phyloP scores from a whole-genome alignment of 2,329 filamentous ascomycete genomes.

The Cladosporium austrohemisphaericum region DNA sequence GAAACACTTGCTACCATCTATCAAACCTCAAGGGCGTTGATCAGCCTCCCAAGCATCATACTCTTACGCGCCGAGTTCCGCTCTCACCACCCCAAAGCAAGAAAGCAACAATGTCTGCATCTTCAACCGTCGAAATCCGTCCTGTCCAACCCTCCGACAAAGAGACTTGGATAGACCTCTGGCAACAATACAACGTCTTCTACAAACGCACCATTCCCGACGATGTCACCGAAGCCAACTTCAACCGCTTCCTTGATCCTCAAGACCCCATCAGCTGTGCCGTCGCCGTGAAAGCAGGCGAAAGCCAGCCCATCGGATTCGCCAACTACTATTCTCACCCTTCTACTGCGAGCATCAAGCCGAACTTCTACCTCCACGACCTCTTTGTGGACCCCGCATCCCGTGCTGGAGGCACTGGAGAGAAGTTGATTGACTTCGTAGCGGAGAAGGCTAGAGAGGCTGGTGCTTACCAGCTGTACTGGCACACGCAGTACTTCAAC shows the following conservation, averaged over 20 bases:
- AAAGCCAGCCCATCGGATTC: constrained; percentile 2
- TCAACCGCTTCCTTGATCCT: constrained; percentile 13
- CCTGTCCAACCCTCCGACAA: constrained; percentile 8
- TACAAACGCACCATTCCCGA: constrained; percentile 15
- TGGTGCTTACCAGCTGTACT: constrained; percentile 14
- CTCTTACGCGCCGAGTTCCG: no score
- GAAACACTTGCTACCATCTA: no score
- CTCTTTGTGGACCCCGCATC: constrained; percentile 10
- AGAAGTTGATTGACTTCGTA: constrained; percentile 74
- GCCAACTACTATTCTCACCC: constrained; percentile 9
- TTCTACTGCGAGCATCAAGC: constrained; percentile 6
- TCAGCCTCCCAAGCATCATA: no score
- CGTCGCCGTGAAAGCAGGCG: not conserved
- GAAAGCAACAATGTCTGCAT: not conserved
- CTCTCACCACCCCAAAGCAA: not conserved
- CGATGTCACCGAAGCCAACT: constrained; percentile 12
- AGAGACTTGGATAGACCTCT: constrained; percentile 12
- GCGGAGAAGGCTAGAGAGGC: constrained; percentile 46
- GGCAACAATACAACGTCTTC: constrained; percentile 15
- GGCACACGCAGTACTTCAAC: constrained; percentile 17
- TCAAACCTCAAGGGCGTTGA: no score
- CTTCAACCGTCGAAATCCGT: constrained; percentile 6
- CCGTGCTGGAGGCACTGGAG: constrained; percentile 46
- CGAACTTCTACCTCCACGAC: constrained; percentile 14
- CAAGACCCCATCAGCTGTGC: constrained; percentile 1